Conservation (phyloP, 1,284 basidiomycete genomes). For the Leccinum colubrinum region DNA sequence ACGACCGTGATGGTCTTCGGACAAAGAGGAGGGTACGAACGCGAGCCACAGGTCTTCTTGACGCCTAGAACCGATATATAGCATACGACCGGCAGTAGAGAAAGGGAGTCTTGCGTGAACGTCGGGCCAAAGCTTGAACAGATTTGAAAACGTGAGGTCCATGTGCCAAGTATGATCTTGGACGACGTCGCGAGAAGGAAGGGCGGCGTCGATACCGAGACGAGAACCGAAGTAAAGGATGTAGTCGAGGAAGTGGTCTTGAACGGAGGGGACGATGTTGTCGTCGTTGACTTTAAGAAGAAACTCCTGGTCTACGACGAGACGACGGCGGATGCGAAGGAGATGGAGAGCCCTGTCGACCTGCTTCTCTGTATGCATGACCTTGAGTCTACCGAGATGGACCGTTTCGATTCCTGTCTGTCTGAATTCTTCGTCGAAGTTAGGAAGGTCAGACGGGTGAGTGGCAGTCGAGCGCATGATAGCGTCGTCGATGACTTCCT, state of each 20-base stretch:
- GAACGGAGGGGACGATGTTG: not conserved
- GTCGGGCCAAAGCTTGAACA: conserved; percentile 6
- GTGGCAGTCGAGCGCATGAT: not conserved
- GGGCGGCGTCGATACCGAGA: conserved; percentile 1
- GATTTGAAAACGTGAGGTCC: not conserved
- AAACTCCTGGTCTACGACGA: not conserved
- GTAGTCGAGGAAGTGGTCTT: conserved; percentile 7
- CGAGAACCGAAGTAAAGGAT: not conserved
- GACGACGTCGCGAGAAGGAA: not conserved
- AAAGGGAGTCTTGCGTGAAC: not conserved
- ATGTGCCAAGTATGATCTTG: conserved; percentile 6
- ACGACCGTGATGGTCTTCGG: not conserved
- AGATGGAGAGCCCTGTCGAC: not conserved
- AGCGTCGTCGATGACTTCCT: not conserved
- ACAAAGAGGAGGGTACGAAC: conserved; percentile 1
- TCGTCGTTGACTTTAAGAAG: not conserved
- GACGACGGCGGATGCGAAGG: not conserved
- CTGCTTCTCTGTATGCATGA: not conserved
- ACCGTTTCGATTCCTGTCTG: not conserved
- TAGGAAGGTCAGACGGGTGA: not conserved
- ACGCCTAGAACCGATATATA: not conserved
- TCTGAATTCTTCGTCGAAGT: not conserved
- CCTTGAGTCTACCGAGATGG: not conserved
- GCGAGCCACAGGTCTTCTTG: conserved; percentile 13
- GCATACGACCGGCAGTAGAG: not conserved